Percentiles rank a stretch among this genome's conserved stretches.
These are phyloP conservation scores for Ogataea saltuana DNA, from an alignment of 805 yeast genomes.

Conservation along the genomic window DNA sequence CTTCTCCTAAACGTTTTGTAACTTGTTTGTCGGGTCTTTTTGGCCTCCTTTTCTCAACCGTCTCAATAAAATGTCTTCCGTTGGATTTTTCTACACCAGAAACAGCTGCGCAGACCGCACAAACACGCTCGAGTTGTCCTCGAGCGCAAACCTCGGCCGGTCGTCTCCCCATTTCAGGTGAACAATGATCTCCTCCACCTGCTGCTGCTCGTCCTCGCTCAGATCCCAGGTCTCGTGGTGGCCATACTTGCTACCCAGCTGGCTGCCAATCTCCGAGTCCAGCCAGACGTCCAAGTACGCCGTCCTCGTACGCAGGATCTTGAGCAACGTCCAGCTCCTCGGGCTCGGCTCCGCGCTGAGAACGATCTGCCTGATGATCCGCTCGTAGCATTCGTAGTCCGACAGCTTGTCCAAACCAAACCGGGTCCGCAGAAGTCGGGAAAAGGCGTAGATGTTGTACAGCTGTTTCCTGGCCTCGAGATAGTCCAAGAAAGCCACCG, in stretches of 20 bases:
- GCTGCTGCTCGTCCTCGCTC: slow-evolving; percentile 2
- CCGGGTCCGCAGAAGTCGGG: slow-evolving; percentile 7
- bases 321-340: slow-evolving; percentile 4
- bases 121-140: slow-evolving; percentile 1
- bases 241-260: slow-evolving; percentile 1
- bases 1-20: neutral
- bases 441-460: slow-evolving; percentile 10
- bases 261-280: neutral
- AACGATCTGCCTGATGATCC: slow-evolving; percentile 1
- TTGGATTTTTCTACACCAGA: no score
- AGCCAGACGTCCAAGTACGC: slow-evolving; percentile 6
- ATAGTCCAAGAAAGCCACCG: slow-evolving; percentile 5
- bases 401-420: slow-evolving; percentile 6
- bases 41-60: neutral
- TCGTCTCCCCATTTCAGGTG: slow-evolving; percentile 10
- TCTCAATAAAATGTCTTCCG: neutral
- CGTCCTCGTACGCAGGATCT: slow-evolving; percentile 7
- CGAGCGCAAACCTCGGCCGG: slow-evolving; percentile 7
- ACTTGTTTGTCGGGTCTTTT: no score
- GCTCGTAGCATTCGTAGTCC: slow-evolving; percentile 11
- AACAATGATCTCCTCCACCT: slow-evolving; percentile 4
- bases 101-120: slow-evolving; percentile 5
- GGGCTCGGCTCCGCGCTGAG: slow-evolving; percentile 1
- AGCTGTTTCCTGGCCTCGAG: slow-evolving; percentile 3
- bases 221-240: slow-evolving; percentile 1